Percentiles rank a stretch among this genome's conserved stretches.
phyloP scores from a whole-genome alignment of 148 eudicot species.

The Camellia sinensis region DNA sequence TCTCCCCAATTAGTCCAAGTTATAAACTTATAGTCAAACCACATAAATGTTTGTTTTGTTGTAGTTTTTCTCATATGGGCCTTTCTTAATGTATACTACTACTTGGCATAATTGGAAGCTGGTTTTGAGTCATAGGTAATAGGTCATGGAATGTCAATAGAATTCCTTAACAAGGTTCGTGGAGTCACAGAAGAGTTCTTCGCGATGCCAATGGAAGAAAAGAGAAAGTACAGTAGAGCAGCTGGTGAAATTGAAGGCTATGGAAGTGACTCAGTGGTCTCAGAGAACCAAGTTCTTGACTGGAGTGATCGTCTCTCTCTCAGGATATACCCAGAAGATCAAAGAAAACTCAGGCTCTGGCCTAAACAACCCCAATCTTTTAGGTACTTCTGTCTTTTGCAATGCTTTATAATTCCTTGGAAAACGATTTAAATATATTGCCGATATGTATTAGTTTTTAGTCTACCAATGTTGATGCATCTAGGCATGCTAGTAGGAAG shows the following conservation, averaged over 20 bases:
- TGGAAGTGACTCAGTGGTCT: conserved; percentile 28
- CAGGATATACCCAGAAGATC: conserved; percentile 22
- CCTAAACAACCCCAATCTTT: conserved; percentile 35
- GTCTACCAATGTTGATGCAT: too few relatives aligned
- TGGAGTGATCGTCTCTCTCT: conserved; percentile 43
- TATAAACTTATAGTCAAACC: too few relatives aligned
- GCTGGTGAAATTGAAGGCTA: conserved; percentile 32
- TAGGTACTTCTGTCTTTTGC: conserved; percentile 16
- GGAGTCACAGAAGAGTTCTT: conserved; percentile 33
- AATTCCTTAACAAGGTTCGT: conserved; percentile 34
- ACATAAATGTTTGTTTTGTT: too few relatives aligned
- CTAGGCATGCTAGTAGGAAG: too few relatives aligned
- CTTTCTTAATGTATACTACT: too few relatives aligned
- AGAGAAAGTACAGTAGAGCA: conserved; percentile 23
- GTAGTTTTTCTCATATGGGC: too few relatives aligned
- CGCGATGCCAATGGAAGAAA: conserved; percentile 34
- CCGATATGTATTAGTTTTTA: too few relatives aligned
- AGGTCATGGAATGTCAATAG: conserved; percentile 34
- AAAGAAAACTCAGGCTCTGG: conserved; percentile 30
- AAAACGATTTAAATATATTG: too few relatives aligned
- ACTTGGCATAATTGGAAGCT: too few relatives aligned
- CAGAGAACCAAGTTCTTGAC: conserved; percentile 21
- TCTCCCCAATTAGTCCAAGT: too few relatives aligned
- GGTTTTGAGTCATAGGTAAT: conserved; percentile 26
- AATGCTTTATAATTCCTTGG: too few relatives aligned